Percentiles rank a stretch among this genome's conserved stretches.
Evolutionary conservation across 2,329 filamentous ascomycete genomes (phyloP).

Genomic region (Tolypocladium paradoxum): DNA sequence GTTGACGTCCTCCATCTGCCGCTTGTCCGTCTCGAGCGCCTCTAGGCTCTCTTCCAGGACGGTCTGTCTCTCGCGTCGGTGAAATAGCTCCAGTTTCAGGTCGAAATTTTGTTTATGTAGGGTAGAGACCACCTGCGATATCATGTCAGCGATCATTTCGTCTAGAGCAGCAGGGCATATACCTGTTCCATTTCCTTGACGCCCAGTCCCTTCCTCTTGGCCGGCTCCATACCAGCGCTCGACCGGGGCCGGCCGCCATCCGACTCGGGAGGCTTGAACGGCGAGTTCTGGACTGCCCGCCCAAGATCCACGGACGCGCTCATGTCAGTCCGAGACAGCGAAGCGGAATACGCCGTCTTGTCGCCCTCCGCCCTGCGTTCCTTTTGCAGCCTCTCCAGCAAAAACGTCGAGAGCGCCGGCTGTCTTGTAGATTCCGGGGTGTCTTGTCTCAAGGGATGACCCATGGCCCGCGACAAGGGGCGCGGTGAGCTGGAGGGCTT

Average conservation of each 20-base stretch:
- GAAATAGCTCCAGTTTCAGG: conserved; percentile 61
- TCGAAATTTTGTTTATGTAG: conserved; percentile 70
- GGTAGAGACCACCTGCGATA: conserved; percentile 47
- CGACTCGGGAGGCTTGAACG: conserved; percentile 21
- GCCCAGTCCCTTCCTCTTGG: conserved; percentile 45
- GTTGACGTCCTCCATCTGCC: conserved; percentile 46
- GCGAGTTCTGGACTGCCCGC: conserved; percentile 26
- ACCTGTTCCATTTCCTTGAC: conserved; percentile 60
- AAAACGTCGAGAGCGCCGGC: conserved; percentile 35
- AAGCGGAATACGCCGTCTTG: conserved; percentile 19
- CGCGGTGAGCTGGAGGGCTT: conserved; percentile 23
- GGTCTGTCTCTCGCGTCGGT: conserved; percentile 54
- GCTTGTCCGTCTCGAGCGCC: conserved; percentile 40
- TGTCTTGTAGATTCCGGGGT: conserved; percentile 29
- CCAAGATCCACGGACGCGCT: conserved; percentile 26
- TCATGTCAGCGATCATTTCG: conserved; percentile 1
- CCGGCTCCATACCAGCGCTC: conserved; percentile 25
- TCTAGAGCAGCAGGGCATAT: conserved; percentile 9
- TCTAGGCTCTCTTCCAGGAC: conserved; percentile 48
- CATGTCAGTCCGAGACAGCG: conserved; percentile 26
- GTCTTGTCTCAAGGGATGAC: conserved; percentile 30
- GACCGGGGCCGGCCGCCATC: conserved; percentile 32
- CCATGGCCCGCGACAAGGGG: conserved; percentile 26
- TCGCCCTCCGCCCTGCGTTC: conserved; percentile 40
- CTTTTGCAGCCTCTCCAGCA: conserved; percentile 44